phyloP scores from a whole-genome alignment of 495 filamentous ascomycete species.

The Podospora didyma region DNA sequence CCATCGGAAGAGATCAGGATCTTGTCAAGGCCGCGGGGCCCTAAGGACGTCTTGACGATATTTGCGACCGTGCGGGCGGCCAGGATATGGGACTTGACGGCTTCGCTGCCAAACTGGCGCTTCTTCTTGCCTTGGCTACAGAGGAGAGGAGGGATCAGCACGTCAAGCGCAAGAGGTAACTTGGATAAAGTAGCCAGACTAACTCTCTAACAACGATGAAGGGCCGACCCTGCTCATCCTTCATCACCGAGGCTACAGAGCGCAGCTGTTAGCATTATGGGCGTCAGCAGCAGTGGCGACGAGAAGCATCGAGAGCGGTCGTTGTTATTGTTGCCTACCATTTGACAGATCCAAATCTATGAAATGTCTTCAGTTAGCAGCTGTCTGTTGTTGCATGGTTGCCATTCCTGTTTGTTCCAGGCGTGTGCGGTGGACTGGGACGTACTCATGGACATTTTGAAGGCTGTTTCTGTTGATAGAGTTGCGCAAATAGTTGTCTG shows the following conservation, averaged over 20 bases:
- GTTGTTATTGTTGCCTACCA: slow-evolving; percentile 35
- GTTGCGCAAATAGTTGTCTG: slow-evolving; percentile 5
- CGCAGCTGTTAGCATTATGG: slow-evolving; percentile 8
- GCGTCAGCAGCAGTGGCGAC: background rate
- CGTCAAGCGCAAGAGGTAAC: slow-evolving; percentile 6
- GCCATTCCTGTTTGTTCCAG: slow-evolving; percentile 1
- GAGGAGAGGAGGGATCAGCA: slow-evolving; percentile 13
- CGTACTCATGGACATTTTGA: slow-evolving; percentile 49
- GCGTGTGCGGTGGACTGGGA: slow-evolving; percentile 4
- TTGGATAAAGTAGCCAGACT: slow-evolving; percentile 32
- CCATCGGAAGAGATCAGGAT: slow-evolving; percentile 98
- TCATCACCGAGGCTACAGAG: slow-evolving; percentile 48
- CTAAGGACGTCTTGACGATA: slow-evolving; percentile 96
- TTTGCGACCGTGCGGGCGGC: slow-evolving; percentile 93
- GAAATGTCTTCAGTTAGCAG: slow-evolving; percentile 23
- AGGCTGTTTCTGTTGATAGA: slow-evolving; percentile 6
- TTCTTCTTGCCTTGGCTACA: slow-evolving; percentile 95
- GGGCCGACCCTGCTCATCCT: slow-evolving; percentile 92
- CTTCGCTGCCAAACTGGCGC: slow-evolving; percentile 91
- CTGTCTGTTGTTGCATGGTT: background rate
- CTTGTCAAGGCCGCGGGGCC: slow-evolving; percentile 95
- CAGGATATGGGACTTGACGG: slow-evolving; percentile 96
- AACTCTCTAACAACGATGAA: slow-evolving; percentile 99
- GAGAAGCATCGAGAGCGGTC: background rate
- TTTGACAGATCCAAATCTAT: slow-evolving; percentile 49